Percentiles rank a stretch among this genome's conserved stretches.
phyloP scores from a whole-genome alignment of 495 filamentous ascomycete genomes.

The Trichoderma reesei region DNA sequence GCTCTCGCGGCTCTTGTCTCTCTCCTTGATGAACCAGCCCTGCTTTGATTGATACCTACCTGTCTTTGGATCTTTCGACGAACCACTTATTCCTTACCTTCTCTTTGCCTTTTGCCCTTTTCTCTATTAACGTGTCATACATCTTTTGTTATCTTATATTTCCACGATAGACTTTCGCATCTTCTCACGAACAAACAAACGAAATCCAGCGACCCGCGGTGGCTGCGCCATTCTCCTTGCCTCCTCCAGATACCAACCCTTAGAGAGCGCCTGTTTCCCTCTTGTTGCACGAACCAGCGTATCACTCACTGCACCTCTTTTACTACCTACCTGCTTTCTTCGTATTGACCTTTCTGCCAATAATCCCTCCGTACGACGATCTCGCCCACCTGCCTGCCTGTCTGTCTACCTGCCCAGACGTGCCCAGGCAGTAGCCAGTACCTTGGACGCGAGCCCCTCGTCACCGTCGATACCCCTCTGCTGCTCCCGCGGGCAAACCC shows the following conservation, averaged over 20 bases:
- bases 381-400: background rate
- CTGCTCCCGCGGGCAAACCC: background rate
- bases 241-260: background rate
- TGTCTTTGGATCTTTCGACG: background rate
- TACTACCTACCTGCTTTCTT: background rate
- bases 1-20: background rate
- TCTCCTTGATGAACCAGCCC: background rate
- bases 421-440: background rate
- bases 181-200: slow-evolving; percentile 4
- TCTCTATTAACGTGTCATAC: too few relatives aligned
- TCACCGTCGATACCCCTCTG: slow-evolving; percentile 6
- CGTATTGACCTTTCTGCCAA: background rate
- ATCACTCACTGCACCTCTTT: background rate
- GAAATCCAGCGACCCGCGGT: background rate
- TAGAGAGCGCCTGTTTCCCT: background rate
- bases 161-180: slow-evolving; percentile 3
- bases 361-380: background rate
- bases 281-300: slow-evolving; percentile 7
- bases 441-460: slow-evolving; percentile 3
- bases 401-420: too few relatives aligned
- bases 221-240: slow-evolving; percentile 1
- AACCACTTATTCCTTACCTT: background rate
- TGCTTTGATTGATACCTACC: background rate
- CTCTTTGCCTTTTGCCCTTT: background rate
- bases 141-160: too few relatives aligned